Base-by-base conservation (phyloP, 441 rosid species). In the Brassica balearica region DNA sequence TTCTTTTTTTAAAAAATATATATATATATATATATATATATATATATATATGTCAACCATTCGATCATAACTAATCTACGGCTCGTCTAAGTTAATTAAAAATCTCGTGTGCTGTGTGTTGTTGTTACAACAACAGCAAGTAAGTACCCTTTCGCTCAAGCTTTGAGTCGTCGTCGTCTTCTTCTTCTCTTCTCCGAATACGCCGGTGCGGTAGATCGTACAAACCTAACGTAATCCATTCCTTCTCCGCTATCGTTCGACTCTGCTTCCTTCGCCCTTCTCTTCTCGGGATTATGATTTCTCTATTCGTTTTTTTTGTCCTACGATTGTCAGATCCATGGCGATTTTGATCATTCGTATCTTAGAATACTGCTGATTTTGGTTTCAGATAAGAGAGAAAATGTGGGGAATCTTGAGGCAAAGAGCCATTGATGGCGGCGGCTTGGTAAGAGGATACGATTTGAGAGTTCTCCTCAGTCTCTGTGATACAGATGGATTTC, bases 321-420 rank as follows among this genome's bases (percentile, higher is more conserved):
- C 8, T 48, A 29, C 3, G 38, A 46, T 68, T 69, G 74, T 65
- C 71, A 77, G 84, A 81, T 81, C 81, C 61, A 69, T 3, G 55
- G 11, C 11, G 38, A 0, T 76, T 72, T 56, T 71, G 69, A 67
- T 72, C 74, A 0, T 53, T 12, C n/a, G 59, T 46, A 25, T 25
- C 27, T 25, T 25, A 25, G 27, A n/a, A 5, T 1, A 14, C 5
- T 17, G 29, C 19, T 75, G 58, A 38, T 46, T 17, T 41, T 32
- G 51, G 68, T 34, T 46, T 23, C 8, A 67, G 69, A n/a, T 2
- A 70, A 70, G 68, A n/a, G 43, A 76, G 56, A 66, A 55, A 69
- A 84, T 82, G 87, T 82, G 77, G 76, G 83, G 80, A 74, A 76
- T 77, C 46, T 46, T 74, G 29, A 79, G 83, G 74, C 85, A 56